phyloP scores from a whole-genome alignment of 768 basidiomycete species.

The Leucosporidium creatinivorum region DNA sequence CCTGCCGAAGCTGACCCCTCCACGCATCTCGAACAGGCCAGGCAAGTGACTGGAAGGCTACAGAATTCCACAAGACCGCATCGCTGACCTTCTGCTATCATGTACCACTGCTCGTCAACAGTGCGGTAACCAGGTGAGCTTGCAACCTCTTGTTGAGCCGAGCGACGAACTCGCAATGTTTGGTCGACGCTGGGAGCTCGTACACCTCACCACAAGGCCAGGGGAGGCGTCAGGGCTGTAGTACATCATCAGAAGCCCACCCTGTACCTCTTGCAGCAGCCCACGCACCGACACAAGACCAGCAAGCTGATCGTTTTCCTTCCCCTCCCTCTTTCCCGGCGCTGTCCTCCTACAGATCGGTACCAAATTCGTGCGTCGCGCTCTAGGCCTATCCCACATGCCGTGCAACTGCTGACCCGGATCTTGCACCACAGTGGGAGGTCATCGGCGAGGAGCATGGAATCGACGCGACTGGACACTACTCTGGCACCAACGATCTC shows the following conservation, averaged over 20 bases:
- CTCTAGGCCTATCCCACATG: too few species aligned
- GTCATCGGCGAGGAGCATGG: conserved; percentile 95
- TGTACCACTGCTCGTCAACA: conserved; percentile 33
- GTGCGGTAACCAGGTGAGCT: conserved; percentile 98
- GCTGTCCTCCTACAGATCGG: conserved; percentile 19
- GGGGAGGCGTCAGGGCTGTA: too few species aligned
- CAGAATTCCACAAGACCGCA: too few species aligned
- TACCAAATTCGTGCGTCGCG: conserved; percentile 41
- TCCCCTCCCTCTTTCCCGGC: background rate
- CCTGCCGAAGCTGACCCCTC: background rate
- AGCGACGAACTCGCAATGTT: too few species aligned
- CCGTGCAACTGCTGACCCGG: conserved; percentile 3
- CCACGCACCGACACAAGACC: too few species aligned
- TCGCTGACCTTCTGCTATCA: too few species aligned
- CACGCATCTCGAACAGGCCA: background rate
- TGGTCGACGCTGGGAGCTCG: too few species aligned
- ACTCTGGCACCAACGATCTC: conserved; percentile 87
- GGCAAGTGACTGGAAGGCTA: background rate
- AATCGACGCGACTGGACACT: conserved; percentile 40
- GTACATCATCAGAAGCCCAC: too few species aligned
- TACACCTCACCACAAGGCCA: too few species aligned
- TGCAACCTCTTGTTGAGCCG: conserved; percentile 2
- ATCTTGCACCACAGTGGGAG: conserved; percentile 49
- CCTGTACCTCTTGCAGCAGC: too few species aligned
- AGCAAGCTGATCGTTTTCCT: background rate